Base-by-base conservation (phyloP, 805 yeast genomes). In the Sugiyamaella americana region DNA sequence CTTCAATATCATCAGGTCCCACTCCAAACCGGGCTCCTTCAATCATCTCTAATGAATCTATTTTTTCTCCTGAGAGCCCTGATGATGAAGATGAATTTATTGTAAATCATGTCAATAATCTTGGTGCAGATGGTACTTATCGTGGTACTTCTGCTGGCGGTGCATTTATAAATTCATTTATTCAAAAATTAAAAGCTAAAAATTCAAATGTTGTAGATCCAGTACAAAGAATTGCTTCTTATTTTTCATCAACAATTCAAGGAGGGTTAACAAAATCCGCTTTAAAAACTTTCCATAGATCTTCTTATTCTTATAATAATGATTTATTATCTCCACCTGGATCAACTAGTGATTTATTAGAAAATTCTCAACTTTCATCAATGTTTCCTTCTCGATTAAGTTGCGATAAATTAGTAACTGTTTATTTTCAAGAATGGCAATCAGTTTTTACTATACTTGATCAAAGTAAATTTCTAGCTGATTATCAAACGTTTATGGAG, bases 361-460 rank as follows among this genome's bases (percentile, higher is more conserved):
- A 24, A 23, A 42, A 37, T 17, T 34, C 44, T 11, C n/a, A 16
- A 5, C 10, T 41, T 16, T 39, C 50, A 5, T 36, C 50, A 5
- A 19, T 22, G 23, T 34, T 79, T 21, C 78, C 78, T 2, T 68
- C 81, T 19, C 72, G 82, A 46, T 61, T 78, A 20, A 78, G 79
- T 48, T 62, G 86, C 47, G 95, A 88, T 62, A 79, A 79, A 21
- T 71, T 85, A 24, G 73, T 84, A 17, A 73, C 83, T 0, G 60
- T 78, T 2, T 88, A 76, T 59, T 87, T 87, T 64, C 80, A 78
- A 51, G 82, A 83, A 48, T 88, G 96, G 95, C 82, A 84, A 23
- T 71, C 75, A 21, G 64, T 78, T 3, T 69, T 82, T 19, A 94
- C 95, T 0, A 70, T 86, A 13, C 58, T 88, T 44, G 86, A 85